A percentile compares a stretch with the other conserved stretches of the same genome.
phyloP scores from a whole-genome alignment of 2,329 filamentous ascomycete species.

The Pseudocercospora ulei region DNA sequence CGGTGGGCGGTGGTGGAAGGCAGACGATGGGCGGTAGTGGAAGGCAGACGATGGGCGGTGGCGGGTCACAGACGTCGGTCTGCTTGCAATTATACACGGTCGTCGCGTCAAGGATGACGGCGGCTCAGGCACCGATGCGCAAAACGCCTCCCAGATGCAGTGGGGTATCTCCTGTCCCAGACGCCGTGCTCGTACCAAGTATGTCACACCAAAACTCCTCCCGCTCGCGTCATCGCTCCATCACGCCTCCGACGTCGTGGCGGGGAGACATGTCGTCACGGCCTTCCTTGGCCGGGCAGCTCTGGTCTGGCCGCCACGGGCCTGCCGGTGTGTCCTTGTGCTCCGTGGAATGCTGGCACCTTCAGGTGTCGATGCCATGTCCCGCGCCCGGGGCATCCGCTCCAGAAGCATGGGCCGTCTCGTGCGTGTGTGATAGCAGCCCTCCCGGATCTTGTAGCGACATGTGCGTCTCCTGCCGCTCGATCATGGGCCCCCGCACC shows the following conservation, averaged over 20 bases:
- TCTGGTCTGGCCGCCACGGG: constrained; percentile 10
- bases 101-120: too few relatives aligned
- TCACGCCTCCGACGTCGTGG: constrained; percentile 23
- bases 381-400: not conserved
- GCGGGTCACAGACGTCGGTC: too few relatives aligned
- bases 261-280: constrained; percentile 23
- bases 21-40: too few relatives aligned
- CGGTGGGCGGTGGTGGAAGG: too few relatives aligned
- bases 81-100: too few relatives aligned
- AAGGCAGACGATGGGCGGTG: too few relatives aligned
- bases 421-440: constrained; percentile 15
- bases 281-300: not conserved
- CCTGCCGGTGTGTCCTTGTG: too few relatives aligned
- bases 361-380: too few relatives aligned
- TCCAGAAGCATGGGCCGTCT: not conserved
- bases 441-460: constrained; percentile 33
- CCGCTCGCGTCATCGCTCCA: constrained; percentile 7
- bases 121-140: not conserved
- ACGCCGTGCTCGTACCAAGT: too few relatives aligned
- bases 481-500: constrained; percentile 27
- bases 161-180: constrained; percentile 10
- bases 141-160: constrained; percentile 4
- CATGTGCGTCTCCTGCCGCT: constrained; percentile 26
- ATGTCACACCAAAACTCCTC: constrained; percentile 1
- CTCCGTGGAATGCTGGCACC: too few relatives aligned